These are phyloP conservation scores for Plasmodium yoelii DNA, from an alignment of 169 alveolate genomes.

Conservation along the genomic window DNA sequence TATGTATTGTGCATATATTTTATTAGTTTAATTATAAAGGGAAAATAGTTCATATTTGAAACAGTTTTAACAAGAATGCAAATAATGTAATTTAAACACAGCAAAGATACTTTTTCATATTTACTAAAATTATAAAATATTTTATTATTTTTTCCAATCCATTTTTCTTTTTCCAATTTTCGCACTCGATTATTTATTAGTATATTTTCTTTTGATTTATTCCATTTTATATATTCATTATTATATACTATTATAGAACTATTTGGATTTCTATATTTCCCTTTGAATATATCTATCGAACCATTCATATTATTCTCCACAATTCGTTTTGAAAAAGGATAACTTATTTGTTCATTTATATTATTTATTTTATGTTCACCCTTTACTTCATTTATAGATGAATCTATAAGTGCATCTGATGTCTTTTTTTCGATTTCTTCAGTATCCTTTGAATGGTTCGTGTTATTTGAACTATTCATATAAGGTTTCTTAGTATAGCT, in stretches of 20 bases:
- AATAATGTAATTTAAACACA: constrained; percentile 43
- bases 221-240: no score
- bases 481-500: no score
- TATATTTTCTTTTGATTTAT: no score
- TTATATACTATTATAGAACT: no score
- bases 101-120: constrained; percentile 24
- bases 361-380: no score
- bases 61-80: constrained; percentile 28
- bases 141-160: constrained; percentile 2
- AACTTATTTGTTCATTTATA: no score
- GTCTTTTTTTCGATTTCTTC: constrained; percentile 6
- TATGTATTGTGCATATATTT: constrained; percentile 65
- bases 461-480: no score
- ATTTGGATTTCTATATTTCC: no score
- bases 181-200: background rate
- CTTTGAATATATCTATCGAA: background rate
- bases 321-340: no score
- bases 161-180: background rate
- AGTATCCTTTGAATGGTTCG: no score
- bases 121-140: constrained; percentile 27
- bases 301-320: constrained; percentile 1
- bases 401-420: background rate
- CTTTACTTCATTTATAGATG: no score
- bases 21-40: constrained; percentile 31
- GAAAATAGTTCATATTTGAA: constrained; percentile 19